A percentile compares a stretch with the other conserved stretches of the same genome.
Conservation (phyloP, 441 rosid genomes). For the Eruca vesicaria region DNA sequence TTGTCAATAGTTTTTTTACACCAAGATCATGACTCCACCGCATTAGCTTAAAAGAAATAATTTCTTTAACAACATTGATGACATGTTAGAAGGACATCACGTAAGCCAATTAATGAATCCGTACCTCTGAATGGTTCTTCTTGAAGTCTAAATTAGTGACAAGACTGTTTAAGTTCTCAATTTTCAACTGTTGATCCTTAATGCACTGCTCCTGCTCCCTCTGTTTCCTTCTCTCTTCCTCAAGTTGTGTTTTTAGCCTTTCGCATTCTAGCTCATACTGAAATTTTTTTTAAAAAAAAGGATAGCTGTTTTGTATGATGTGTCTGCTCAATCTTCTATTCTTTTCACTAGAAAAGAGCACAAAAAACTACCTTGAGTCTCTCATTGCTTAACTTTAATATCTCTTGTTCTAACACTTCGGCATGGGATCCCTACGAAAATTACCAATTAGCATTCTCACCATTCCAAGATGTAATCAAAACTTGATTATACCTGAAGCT, state of each 20-base stretch:
- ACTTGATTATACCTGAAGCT: conserved; percentile 67
- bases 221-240: conserved; percentile 81
- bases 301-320: background rate
- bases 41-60: background rate
- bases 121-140: conserved; percentile 62
- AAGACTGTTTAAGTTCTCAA: too few species aligned
- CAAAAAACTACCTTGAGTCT: conserved; percentile 71
- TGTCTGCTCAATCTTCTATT: background rate
- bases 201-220: conserved; percentile 62
- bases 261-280: conserved; percentile 90
- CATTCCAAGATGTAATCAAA: background rate
- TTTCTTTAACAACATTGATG: background rate
- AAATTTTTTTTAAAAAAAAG: conserved; percentile 28
- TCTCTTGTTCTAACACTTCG: conserved; percentile 85
- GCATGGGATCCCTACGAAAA: conserved; percentile 76
- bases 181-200: conserved; percentile 71
- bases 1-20: conserved; percentile 11
- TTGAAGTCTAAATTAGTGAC: conserved; percentile 45
- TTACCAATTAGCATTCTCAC: conserved; percentile 22
- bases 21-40: background rate
- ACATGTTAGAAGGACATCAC: background rate
- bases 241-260: conserved; percentile 78
- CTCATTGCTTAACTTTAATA: conserved; percentile 77
- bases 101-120: background rate
- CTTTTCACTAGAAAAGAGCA: background rate